Base-by-base conservation (phyloP, 768 basidiomycete genomes). In the Kwoniella sp. region DNA sequence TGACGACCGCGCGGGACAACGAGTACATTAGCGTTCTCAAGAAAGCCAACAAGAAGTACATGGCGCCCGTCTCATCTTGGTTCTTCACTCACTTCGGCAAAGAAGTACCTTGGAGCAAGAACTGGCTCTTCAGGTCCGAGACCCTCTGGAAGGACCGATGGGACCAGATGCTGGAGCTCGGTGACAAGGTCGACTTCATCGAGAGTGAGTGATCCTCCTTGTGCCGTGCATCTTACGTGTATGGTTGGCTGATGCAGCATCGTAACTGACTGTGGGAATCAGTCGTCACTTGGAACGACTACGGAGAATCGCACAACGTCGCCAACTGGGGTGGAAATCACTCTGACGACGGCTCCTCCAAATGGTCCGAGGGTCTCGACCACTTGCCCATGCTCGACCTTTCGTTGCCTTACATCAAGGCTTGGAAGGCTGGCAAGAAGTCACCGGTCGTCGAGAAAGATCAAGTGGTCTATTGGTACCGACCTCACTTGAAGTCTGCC, bases 71-170 rank as follows among this genome's bases (percentile, higher is more conserved):
- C 4, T 72, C 68, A 20, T 59, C 70, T 23, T 75, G 73, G 71
- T 75, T 81, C 73, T 74, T 66, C 45, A 79, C 79, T 1, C 79
- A 81, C 58, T 79, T 78, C 47, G 74, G 75, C 13, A 59, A 66
- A 34, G 76, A 78, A 41, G 75, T 77, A 8, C 62, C 79, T 11
- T 81, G 75, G 57, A 58, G 69, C 52, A 81, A 81, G 66, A 81
- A 81, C 72, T 81, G 78, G 76, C 29, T 61, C 1, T 81, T 79
- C 71, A 70, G 74, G 61, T 73, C 73, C 50, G 79, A 81, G 59
- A 62, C 70, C 15, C 63, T 81, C 0, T 79, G 75, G 76, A 73
- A 75, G 64, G 67, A 73, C 23, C 56, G 80, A 38, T 79, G 80
- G 79, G 71, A 78, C 20, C 72, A 80, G 65, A 73, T 79, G 50